phyloP scores from a whole-genome alignment of 108 stramenopile genomes.

The Skeletonema marinoi region DNA sequence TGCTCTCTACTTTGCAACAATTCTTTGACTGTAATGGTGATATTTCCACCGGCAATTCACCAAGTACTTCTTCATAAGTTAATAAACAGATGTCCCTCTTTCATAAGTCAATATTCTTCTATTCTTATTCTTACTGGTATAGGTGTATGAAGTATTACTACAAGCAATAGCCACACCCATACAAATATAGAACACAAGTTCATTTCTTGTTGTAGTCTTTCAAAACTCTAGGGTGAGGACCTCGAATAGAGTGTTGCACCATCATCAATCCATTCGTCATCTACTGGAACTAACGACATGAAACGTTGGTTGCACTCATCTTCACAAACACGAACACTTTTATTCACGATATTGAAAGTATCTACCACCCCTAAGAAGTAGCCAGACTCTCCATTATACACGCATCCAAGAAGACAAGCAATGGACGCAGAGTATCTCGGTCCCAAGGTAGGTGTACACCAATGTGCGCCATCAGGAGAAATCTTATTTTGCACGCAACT shows the following conservation, averaged over 20 bases:
- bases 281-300: conserved; percentile 34
- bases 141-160: too few species aligned
- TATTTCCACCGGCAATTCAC: not conserved
- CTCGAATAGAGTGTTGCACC: conserved; percentile 14
- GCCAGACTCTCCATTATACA: conserved; percentile 22
- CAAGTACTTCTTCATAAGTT: not conserved
- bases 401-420: conserved; percentile 39
- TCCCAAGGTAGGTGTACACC: conserved; percentile 25
- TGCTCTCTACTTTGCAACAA: not conserved
- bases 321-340: conserved; percentile 16
- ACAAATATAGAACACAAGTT: not conserved
- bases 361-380: not conserved
- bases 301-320: conserved; percentile 32
- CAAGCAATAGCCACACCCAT: too few species aligned
- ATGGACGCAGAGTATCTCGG: conserved; percentile 19
- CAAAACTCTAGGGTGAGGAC: not conserved
- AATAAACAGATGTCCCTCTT: not conserved
- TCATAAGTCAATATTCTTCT: too few species aligned
- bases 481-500: conserved; percentile 19
- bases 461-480: conserved; percentile 36
- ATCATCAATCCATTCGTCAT: conserved; percentile 16
- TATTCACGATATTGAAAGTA: not conserved
- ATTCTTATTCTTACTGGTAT: too few species aligned
- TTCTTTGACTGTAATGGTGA: not conserved
- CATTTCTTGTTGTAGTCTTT: not conserved